These are phyloP conservation scores for Selenicereus undatus DNA, from an alignment of 148 eudicot species.

Conservation along the genomic window DNA sequence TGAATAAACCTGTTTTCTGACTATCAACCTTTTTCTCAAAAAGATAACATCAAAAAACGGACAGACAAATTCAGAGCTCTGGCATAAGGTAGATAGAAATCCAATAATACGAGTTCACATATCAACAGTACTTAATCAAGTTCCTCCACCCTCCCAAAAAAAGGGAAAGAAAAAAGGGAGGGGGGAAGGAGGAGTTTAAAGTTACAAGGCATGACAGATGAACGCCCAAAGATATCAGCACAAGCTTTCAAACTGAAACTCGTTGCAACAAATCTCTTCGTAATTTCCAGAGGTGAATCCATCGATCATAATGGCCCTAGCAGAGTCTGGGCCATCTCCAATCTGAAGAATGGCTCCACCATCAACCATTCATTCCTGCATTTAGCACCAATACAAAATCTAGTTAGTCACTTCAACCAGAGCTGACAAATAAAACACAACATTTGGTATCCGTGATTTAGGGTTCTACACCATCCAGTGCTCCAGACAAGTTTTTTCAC, in stretches of 20 bases:
- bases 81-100: neutral
- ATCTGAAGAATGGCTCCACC: neutral
- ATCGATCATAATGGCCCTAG: neutral
- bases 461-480: neutral
- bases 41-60: neutral
- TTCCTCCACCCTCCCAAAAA: neutral
- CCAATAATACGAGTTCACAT: neutral
- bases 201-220: neutral
- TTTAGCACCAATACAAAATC: neutral
- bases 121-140: neutral
- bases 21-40: too few relatives aligned
- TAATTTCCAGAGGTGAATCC: neutral
- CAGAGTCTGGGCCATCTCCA: neutral
- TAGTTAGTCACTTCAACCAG: neutral
- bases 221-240: neutral
- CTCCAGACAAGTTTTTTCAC: constrained; percentile 24
- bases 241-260: neutral
- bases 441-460: too few relatives aligned
- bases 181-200: neutral
- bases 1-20: too few relatives aligned
- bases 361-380: constrained; percentile 17
- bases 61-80: neutral
- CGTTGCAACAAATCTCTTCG: neutral
- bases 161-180: neutral
- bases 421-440: neutral